Conservation (phyloP, 768 basidiomycete genomes). For the Pleurotus sapidus region DNA sequence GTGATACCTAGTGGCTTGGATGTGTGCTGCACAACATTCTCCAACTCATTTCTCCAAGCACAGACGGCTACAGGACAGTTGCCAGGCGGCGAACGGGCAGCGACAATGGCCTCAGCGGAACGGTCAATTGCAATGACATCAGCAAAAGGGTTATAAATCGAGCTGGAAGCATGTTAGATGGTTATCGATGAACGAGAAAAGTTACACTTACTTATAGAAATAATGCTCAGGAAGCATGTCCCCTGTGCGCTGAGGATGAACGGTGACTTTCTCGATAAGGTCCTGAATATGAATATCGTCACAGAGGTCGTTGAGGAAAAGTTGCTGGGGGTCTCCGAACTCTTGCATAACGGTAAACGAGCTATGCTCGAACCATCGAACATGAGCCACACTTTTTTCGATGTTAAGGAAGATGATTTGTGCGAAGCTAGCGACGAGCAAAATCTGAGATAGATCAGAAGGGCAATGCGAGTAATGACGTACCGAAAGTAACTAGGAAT, state of each 20-base stretch:
- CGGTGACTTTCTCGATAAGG: constrained; percentile 47
- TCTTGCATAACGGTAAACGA: constrained; percentile 59
- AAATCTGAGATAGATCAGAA: too few relatives aligned
- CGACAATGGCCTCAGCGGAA: constrained; percentile 20
- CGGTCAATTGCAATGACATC: constrained; percentile 42
- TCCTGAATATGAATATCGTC: constrained; percentile 32
- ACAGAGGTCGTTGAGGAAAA: constrained; percentile 62
- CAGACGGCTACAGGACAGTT: constrained; percentile 53
- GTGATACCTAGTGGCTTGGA: constrained; percentile 38
- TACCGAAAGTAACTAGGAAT: constrained; percentile 69
- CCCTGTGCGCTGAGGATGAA: constrained; percentile 29
- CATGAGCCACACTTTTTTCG: constrained; percentile 45
- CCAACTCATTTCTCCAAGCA: constrained; percentile 26
- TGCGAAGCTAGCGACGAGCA: constrained; percentile 53
- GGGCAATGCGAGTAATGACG: background rate
- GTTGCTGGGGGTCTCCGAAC: constrained; percentile 58
- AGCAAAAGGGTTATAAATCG: constrained; percentile 45
- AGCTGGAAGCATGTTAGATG: constrained; percentile 30
- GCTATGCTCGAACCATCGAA: constrained; percentile 76
- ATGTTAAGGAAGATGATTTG: constrained; percentile 53
- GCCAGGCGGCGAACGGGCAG: constrained; percentile 32
- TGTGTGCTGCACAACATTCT: constrained; percentile 24
- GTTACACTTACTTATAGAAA: constrained; percentile 50
- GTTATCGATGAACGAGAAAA: constrained; percentile 2
- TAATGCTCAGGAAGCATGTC: constrained; percentile 36